phyloP scores from a whole-genome alignment of 176 grass and related monocot species.

The Musa beccarii region DNA sequence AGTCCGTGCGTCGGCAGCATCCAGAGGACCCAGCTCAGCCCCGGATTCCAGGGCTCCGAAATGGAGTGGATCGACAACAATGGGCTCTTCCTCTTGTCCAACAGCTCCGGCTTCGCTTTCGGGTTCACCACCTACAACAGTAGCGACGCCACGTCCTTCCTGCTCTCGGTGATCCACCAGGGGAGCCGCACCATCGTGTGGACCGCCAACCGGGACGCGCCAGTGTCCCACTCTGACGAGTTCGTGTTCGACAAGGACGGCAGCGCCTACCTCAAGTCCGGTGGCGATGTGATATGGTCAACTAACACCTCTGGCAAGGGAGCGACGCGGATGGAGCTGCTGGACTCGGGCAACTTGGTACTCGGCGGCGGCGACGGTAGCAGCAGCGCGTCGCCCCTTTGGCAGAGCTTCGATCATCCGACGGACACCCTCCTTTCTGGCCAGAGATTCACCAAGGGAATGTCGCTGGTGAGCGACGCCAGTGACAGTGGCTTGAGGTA shows the following conservation, averaged over 20 bases:
- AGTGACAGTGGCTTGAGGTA: conserved; percentile 42
- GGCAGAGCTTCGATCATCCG: conserved; percentile 88
- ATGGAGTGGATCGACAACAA: conserved; percentile 77
- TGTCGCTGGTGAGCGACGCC: conserved; percentile 45
- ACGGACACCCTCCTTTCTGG: conserved; percentile 71
- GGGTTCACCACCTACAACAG: conserved; percentile 41
- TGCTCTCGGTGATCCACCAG: conserved; percentile 48
- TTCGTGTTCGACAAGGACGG: conserved; percentile 66
- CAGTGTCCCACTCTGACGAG: conserved; percentile 45
- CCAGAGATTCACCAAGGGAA: conserved; percentile 61
- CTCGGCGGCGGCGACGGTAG: conserved; percentile 35
- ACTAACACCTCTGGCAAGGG: conserved; percentile 46
- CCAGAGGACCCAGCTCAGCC: conserved; percentile 36
- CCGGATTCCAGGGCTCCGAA: conserved; percentile 45
- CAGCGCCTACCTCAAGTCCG: conserved; percentile 58
- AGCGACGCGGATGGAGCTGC: conserved; percentile 42
- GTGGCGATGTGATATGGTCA: conserved; percentile 41
- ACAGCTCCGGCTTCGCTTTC: conserved; percentile 55
- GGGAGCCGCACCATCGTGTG: conserved; percentile 41
- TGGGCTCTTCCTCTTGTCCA: conserved; percentile 70
- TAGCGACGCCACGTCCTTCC: conserved; percentile 46
- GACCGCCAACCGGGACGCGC: conserved; percentile 55
- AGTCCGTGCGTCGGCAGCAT: conserved; percentile 33
- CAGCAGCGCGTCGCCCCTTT: conserved; percentile 41
- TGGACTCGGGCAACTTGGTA: conserved; percentile 68